phyloP scores from a whole-genome alignment of 768 basidiomycete species.

The Lactarius psammicola region DNA sequence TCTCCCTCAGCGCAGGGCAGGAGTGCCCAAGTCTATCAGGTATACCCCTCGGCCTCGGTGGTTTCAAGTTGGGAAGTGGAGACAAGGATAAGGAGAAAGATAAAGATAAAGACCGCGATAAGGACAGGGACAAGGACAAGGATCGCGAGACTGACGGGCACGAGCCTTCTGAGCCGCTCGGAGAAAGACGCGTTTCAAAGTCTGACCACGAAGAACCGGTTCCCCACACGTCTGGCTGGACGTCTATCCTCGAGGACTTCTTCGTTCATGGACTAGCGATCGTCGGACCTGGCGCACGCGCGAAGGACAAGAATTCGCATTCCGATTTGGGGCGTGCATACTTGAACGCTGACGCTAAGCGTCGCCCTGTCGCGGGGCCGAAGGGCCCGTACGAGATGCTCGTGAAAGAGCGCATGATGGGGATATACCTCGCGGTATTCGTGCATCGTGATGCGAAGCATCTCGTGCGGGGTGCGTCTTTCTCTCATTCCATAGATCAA shows the following conservation, averaged over 20 bases:
- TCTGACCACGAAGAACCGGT: constrained; percentile 28
- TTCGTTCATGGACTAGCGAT: constrained; percentile 43
- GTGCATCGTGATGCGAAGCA: constrained; percentile 68
- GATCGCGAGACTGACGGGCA: constrained; percentile 18
- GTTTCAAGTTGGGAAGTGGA: constrained; percentile 60
- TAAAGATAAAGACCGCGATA: constrained; percentile 37
- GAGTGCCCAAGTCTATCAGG: constrained; percentile 84
- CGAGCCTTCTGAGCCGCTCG: constrained; percentile 27
- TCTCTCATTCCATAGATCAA: neutral
- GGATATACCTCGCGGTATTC: constrained; percentile 76
- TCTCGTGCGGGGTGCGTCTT: constrained; percentile 55
- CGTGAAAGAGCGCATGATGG: constrained; percentile 89
- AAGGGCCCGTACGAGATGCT: constrained; percentile 82
- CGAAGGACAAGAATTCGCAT: constrained; percentile 41
- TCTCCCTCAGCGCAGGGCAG: constrained; percentile 56
- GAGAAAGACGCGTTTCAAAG: constrained; percentile 34
- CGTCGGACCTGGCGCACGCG: constrained; percentile 29
- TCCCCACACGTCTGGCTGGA: constrained; percentile 57
- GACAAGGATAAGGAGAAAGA: constrained; percentile 37
- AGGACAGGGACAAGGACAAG: constrained; percentile 32
- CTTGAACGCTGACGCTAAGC: constrained; percentile 42
- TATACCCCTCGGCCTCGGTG: constrained; percentile 74
- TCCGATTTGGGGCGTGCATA: constrained; percentile 18
- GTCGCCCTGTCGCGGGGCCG: constrained; percentile 44
- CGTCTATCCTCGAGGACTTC: constrained; percentile 73